Evolutionary conservation across 176 grass and related monocot genomes (phyloP).

Genomic region (Musa beccarii): DNA sequence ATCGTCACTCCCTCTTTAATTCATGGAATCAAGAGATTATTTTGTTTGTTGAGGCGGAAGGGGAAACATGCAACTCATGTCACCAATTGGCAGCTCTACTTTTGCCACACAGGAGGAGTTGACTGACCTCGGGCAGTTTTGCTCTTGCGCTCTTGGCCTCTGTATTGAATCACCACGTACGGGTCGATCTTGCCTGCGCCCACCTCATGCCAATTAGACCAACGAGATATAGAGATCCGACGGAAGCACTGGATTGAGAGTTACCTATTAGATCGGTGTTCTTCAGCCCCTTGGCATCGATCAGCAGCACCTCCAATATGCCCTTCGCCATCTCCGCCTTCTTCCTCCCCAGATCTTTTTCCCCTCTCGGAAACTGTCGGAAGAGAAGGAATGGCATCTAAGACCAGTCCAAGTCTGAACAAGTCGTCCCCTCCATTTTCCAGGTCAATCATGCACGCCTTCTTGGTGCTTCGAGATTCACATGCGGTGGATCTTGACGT

Average conservation of each 20-base stretch:
- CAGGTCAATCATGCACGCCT: too few species aligned
- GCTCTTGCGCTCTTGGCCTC: constrained; percentile 8
- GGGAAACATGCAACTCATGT: too few species aligned
- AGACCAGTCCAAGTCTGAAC: too few species aligned
- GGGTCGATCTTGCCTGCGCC: constrained; percentile 7
- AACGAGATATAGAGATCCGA: not conserved
- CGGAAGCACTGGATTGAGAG: not conserved
- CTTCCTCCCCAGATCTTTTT: not conserved
- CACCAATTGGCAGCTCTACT: not conserved
- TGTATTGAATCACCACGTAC: constrained; percentile 1
- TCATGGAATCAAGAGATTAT: not conserved
- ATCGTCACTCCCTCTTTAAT: not conserved
- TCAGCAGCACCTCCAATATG: constrained; percentile 6
- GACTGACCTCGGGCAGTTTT: constrained; percentile 3
- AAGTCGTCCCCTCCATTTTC: too few species aligned
- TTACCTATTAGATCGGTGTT: not conserved
- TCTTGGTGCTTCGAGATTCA: too few species aligned
- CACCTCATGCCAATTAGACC: not conserved
- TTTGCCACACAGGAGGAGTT: not conserved
- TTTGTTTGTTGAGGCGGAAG: too few species aligned
- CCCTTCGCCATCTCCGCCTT: not conserved
- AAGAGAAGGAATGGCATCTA: not conserved
- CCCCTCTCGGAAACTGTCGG: not conserved
- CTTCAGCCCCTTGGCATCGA: constrained; percentile 9
- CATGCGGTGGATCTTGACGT: too few species aligned